These are phyloP conservation scores for Fomitiporia mediterranea DNA, from an alignment of 1,284 basidiomycete genomes.

Conservation along the genomic window DNA sequence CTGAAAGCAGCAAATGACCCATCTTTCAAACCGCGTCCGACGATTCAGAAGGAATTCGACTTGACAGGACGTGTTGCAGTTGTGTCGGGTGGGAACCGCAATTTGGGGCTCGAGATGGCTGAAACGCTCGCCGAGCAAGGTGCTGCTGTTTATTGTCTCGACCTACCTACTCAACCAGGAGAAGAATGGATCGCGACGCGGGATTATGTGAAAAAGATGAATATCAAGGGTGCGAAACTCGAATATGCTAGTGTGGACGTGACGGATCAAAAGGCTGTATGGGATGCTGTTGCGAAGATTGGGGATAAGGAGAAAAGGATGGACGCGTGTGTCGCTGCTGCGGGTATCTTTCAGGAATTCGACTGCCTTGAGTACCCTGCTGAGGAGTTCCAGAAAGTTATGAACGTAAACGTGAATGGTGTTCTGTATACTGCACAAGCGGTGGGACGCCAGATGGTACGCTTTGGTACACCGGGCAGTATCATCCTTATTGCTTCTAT, in stretches of 20 bases:
- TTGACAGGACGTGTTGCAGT: constrained; percentile 71
- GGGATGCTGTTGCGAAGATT: constrained; percentile 52
- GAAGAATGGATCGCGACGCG: constrained; percentile 60
- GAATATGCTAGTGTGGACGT: constrained; percentile 67
- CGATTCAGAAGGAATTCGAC: constrained; percentile 70
- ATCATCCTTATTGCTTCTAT: constrained; percentile 84
- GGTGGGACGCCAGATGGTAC: constrained; percentile 70
- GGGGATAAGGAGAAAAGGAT: constrained; percentile 60
- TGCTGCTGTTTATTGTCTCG: constrained; percentile 73
- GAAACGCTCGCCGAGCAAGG: constrained; percentile 74
- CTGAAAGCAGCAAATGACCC: constrained; percentile 38
- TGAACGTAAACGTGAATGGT: constrained; percentile 74
- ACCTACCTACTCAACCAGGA: constrained; percentile 61
- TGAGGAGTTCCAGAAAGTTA: constrained; percentile 66
- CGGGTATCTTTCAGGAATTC: constrained; percentile 64
- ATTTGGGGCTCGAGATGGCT: constrained; percentile 81
- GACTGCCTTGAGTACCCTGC: constrained; percentile 69
- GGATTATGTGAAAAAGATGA: constrained; percentile 46
- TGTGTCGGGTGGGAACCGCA: constrained; percentile 76
- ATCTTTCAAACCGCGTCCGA: constrained; percentile 35
- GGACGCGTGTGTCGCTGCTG: constrained; percentile 73
- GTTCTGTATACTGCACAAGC: constrained; percentile 77
- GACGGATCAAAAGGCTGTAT: constrained; percentile 53
- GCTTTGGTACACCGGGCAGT: constrained; percentile 66
- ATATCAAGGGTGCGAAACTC: constrained; percentile 42